Evolutionary conservation across 73 alveolate species (phyloP).

Genomic region (Blepharisma japonicum): DNA sequence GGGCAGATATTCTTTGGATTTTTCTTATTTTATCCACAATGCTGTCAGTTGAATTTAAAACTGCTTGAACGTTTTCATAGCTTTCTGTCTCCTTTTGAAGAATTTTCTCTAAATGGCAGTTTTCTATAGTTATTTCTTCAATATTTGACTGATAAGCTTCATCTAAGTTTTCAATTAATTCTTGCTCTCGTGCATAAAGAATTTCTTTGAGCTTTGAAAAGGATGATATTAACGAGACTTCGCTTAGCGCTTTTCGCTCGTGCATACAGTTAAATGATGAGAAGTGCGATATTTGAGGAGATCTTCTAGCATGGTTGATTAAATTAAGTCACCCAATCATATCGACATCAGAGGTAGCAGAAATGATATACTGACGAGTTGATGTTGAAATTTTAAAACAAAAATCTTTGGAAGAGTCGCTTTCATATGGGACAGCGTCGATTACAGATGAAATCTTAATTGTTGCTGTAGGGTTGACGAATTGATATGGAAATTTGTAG

Average conservation of each 20-base stretch:
- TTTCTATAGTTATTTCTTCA: background rate
- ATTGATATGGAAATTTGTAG: background rate
- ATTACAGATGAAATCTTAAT: background rate
- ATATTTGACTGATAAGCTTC: background rate
- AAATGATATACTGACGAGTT: background rate
- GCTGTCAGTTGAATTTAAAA: background rate
- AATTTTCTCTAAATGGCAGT: background rate
- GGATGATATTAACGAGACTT: background rate
- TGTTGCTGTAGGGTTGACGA: background rate
- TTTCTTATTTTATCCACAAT: background rate
- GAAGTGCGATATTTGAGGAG: background rate
- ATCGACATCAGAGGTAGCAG: background rate
- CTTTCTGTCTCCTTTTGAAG: background rate
- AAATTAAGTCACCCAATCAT: background rate
- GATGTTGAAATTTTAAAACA: background rate
- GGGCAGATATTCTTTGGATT: background rate
- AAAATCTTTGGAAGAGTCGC: background rate
- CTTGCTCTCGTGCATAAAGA: background rate
- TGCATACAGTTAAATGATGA: background rate
- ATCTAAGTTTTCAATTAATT: background rate
- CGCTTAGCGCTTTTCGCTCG: background rate
- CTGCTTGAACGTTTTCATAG: background rate
- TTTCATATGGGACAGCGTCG: background rate
- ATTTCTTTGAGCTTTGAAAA: background rate
- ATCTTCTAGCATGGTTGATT: background rate